Evolutionary conservation across 176 grass and related monocot species (phyloP).

Genomic region (Hordeum marinum): DNA sequence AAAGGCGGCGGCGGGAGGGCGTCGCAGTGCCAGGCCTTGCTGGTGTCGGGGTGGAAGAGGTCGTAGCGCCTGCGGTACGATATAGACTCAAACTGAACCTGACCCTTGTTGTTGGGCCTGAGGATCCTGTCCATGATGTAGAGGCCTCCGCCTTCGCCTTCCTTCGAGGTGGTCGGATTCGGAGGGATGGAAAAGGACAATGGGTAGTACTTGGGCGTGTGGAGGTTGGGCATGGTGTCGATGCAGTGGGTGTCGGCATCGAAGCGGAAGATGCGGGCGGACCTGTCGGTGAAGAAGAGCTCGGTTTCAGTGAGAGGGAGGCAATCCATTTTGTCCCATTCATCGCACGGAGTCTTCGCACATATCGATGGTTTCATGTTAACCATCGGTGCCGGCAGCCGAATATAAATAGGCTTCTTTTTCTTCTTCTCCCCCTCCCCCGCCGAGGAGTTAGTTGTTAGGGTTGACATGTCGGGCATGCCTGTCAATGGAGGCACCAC

Average conservation of each 20-base stretch:
- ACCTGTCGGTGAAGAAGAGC: background rate
- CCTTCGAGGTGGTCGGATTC: background rate
- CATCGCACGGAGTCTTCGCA: background rate
- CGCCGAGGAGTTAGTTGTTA: no score
- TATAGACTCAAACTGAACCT: background rate
- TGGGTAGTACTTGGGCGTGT: background rate
- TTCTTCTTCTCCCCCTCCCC: background rate
- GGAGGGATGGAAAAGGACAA: background rate
- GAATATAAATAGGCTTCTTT: background rate
- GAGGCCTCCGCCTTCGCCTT: background rate
- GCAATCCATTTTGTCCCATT: background rate
- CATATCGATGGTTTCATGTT: background rate
- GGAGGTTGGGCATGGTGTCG: background rate
- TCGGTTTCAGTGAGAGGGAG: background rate
- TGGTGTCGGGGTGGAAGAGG: accelerated
- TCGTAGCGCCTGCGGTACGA: background rate
- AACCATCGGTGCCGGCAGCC: background rate
- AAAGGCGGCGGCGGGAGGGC: background rate
- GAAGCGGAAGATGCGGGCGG: background rate
- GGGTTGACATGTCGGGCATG: no score
- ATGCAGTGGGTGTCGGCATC: background rate
- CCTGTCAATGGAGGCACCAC: background rate
- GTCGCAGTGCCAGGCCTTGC: no score
- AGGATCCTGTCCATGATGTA: background rate
- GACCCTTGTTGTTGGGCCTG: background rate